Percentiles rank a stretch among this genome's conserved stretches.
Evolutionary conservation across 2,329 filamentous ascomycete genomes (phyloP).

Genomic region (Didymella pomorum): DNA sequence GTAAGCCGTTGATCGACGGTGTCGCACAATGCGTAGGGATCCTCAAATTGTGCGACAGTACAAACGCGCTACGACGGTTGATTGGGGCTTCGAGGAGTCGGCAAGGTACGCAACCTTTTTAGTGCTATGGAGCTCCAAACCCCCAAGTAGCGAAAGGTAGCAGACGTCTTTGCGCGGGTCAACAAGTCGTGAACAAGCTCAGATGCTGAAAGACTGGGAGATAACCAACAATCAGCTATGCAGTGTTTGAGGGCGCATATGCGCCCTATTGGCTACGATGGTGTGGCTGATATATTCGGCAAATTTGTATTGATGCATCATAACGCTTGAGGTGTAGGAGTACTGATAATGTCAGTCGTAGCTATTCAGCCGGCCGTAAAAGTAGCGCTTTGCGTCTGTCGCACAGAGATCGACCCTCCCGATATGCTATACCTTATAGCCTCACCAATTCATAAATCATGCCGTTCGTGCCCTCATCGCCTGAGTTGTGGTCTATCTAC

Average conservation of each 20-base stretch:
- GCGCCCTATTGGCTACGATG: too few relatives aligned
- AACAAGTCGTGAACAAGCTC: too few relatives aligned
- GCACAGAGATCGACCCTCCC: background rate
- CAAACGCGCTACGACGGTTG: background rate
- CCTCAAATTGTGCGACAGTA: background rate
- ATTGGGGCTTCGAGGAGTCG: background rate
- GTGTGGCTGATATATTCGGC: too few relatives aligned
- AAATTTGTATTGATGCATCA: background rate
- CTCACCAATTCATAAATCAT: slow-evolving; percentile 23
- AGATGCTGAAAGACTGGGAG: too few relatives aligned
- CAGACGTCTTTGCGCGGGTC: too few relatives aligned
- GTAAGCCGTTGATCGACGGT: background rate
- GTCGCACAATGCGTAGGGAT: slow-evolving; percentile 25
- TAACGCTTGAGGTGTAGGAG: background rate
- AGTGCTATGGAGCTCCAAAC: background rate
- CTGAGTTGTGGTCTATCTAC: too few relatives aligned
- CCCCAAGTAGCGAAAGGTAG: too few relatives aligned
- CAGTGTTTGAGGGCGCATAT: too few relatives aligned
- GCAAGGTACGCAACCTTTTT: background rate
- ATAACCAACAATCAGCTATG: too few relatives aligned
- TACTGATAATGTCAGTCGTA: slow-evolving; percentile 1
- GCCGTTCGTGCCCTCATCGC: slow-evolving; percentile 33
- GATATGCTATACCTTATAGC: slow-evolving; percentile 4
- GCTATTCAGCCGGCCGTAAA: slow-evolving; percentile 17
- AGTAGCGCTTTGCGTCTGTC: slow-evolving; percentile 12